Evolutionary conservation across 306 rosid genomes (phyloP), one percentile per base, ranked within the genome.

Genomic region (Ormosia semicastrata): DNA sequence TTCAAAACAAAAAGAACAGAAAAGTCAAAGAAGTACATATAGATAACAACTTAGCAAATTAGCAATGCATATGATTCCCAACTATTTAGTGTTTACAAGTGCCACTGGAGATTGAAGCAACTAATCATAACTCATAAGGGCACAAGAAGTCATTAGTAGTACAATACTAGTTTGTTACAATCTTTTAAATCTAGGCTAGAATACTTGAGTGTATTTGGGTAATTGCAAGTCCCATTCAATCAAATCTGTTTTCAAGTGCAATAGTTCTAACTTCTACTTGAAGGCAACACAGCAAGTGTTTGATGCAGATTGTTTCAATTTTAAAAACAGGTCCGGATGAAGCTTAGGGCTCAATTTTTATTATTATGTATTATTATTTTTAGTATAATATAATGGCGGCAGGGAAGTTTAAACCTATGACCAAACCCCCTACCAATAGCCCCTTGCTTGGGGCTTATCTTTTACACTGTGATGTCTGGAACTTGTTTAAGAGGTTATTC

Each of bases 1-100:
- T 32, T 37, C 18, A 44, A 58, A 47, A n/a, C 5, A 1, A 29
- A 67, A 58, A 37, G 50, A 66, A 34, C 52, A 32, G 7, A 58
- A 32, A 53, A 60, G 10, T 49, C 37, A 58, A 68, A n/a, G 18
- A 52, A 52, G 44, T 18, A 36, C 57, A 83, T 8, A 83, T 5
- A 70, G 9, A 49, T 71, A 29, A 58, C 54, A 70, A 43, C 40
- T 15, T 36, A 75, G 13, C 39, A 79, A 49, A 63, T 64, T 64
- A 15, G 12, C 67, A 72, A 73, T 47, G 77, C 32, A 59, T 50
- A 63, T n/a, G 60, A 50, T 75, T 79, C 47, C 41, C 9, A 65
- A 44, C 52, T 30, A 29, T 64, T 64, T 49, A 71, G 34, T 29
- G 29, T 59, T 37, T 4, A 36, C 5, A 49, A 49, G 11, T 4